Base-by-base conservation (phyloP, 768 basidiomycete genomes). In the Pleurotus giganteus region DNA sequence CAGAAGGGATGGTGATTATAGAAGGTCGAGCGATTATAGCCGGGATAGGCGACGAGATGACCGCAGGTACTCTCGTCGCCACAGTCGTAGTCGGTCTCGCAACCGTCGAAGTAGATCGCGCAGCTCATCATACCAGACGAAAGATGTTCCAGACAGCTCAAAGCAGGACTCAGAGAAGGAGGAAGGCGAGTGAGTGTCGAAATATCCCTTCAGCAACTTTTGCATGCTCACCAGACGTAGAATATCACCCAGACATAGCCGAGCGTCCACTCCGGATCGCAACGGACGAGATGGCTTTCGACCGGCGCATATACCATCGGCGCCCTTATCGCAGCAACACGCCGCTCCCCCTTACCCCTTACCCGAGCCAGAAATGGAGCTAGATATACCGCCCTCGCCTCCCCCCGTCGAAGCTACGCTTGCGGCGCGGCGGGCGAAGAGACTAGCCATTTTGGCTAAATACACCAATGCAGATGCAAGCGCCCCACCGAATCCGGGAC, bases 101-200 rank as follows among this genome's bases (percentile, higher is more conserved):
- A 39, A 36, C 12, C 47, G 32, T 47, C 57, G 47, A 11, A 49
- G 19, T 28, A 23, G 53, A 29, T 28, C 39, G 28, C 65, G 59
- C 58, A 65, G 62, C 31, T 66, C 65, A 13, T 59, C 57, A 27
- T 49, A 19, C 21, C 60, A 53, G 4, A 61, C 54, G n/a, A 63
- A 63, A 4, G 63, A 61, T 46, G 60, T 47, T 23, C 54, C 63
- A 56, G 51, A 60, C 41, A 37, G 55, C 58, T 57, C 57, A 4
- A 65, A 56, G 45, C 60, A 68, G 11, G 80, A 80, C 50, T 81
- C 83, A 11, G 90, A 91, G 60, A 87, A 71, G 67, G 90, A 94
- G 74, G 94, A 95, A 79, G 93, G 90, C 78, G 94, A 96, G 92
- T 95, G 72, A 89, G 94, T 94, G 62, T 76, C 68, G 68, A 61